phyloP scores from a whole-genome alignment of 352 stramenopile genomes.

The Globisporangium perplexum region DNA sequence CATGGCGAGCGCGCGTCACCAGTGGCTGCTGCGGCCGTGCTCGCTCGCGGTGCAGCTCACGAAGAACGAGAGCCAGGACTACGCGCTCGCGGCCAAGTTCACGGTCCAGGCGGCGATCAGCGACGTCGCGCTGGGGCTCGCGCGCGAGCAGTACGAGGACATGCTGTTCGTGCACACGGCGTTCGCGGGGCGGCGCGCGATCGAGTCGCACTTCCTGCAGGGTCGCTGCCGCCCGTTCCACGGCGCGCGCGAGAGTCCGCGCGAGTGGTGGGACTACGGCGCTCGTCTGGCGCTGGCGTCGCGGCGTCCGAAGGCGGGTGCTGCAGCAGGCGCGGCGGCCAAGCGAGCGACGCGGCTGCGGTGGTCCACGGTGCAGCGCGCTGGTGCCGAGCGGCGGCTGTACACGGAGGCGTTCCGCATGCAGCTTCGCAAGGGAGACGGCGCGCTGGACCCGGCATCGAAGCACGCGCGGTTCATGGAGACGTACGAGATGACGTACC shows the following conservation, averaged over 20 bases:
- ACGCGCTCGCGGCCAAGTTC: constrained; percentile 60
- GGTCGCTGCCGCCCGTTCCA: constrained; percentile 55
- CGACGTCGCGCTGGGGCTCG: constrained; percentile 43
- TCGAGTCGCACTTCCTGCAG: constrained; percentile 66
- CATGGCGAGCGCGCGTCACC: constrained; percentile 9
- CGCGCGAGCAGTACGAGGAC: constrained; percentile 78
- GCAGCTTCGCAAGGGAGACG: constrained; percentile 35
- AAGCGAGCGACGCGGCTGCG: constrained; percentile 20
- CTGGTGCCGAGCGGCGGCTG: constrained; percentile 41
- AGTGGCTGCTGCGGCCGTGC: constrained; percentile 52
- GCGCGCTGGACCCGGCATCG: constrained; percentile 28
- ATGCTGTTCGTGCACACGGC: constrained; percentile 66
- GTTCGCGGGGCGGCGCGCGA: constrained; percentile 47
- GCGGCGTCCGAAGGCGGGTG: constrained; percentile 16
- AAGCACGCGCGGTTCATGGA: constrained; percentile 38
- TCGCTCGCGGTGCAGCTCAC: constrained; percentile 56
- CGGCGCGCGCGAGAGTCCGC: constrained; percentile 22
- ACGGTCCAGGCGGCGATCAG: constrained; percentile 48
- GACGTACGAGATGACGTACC: constrained; percentile 57
- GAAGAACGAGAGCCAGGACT: constrained; percentile 77
- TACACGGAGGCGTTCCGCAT: constrained; percentile 56
- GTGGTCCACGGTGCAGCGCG: constrained; percentile 53
- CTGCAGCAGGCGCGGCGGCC: constrained; percentile 2
- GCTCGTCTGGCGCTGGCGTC: constrained; percentile 35
- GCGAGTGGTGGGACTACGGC: constrained; percentile 79